A percentile compares a stretch with the other conserved stretches of the same genome.
Conservation (phyloP, 2,329 filamentous ascomycete genomes). For the Tolypocladium capitatum region DNA sequence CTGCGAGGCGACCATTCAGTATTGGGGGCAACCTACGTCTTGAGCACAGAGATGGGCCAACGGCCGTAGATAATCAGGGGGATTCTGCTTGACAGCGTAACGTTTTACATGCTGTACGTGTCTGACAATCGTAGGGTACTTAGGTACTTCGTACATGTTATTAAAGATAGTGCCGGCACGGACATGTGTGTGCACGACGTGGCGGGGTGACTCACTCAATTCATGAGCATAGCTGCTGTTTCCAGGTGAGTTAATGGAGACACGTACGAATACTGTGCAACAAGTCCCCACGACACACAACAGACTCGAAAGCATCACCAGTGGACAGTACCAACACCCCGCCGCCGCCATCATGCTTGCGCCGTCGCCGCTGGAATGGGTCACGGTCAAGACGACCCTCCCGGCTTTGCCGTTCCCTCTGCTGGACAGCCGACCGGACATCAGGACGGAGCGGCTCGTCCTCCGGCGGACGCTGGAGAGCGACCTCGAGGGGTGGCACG, state of each 20-base stretch:
- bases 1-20: too few relatives aligned
- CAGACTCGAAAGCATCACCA: neutral
- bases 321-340: neutral
- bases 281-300: neutral
- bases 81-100: neutral
- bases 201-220: neutral
- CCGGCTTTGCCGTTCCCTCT: constrained; percentile 29
- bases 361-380: constrained; percentile 13
- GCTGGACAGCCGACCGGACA: constrained; percentile 21
- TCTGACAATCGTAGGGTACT: too few relatives aligned
- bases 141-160: too few relatives aligned
- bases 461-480: constrained; percentile 35
- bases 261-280: neutral
- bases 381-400: constrained; percentile 34
- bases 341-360: neutral
- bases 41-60: neutral
- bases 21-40: neutral
- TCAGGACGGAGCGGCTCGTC: constrained; percentile 40
- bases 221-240: neutral
- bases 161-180: neutral
- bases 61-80: neutral
- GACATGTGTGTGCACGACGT: neutral
- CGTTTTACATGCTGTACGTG: neutral
- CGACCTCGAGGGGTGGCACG: constrained; percentile 37
- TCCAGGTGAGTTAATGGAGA: neutral